Evolutionary conservation across 129 eudicot genomes (phyloP).

Genomic region (Flaveria bidentis): DNA sequence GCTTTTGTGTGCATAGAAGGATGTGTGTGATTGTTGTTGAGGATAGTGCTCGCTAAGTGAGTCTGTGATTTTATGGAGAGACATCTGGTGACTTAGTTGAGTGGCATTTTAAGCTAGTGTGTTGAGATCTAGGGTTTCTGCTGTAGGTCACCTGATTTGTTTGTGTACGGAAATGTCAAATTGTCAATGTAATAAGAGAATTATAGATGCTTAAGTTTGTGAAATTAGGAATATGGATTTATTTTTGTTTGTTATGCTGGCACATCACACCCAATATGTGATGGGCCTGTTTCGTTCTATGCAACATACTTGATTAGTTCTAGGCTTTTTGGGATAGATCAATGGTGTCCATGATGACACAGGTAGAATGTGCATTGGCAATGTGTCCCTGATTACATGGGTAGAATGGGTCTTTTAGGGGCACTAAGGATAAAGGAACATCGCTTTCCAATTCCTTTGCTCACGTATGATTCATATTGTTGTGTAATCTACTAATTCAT

Average conservation of each 20-base stretch:
- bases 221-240: slow-evolving; percentile 1
- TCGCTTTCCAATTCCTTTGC: not conserved
- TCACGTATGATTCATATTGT: not conserved
- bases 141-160: not conserved
- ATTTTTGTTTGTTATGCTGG: not conserved
- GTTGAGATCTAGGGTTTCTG: slow-evolving; percentile 2
- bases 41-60: not conserved
- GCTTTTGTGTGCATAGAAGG: not conserved
- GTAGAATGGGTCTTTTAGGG: not conserved
- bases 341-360: not conserved
- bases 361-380: not conserved
- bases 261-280: not conserved
- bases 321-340: not conserved
- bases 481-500: not conserved
- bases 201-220: not conserved
- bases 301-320: not conserved
- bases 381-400: not conserved
- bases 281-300: not conserved
- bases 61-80: not conserved
- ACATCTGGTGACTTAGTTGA: not conserved
- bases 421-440: not conserved
- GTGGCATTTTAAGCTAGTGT: not conserved
- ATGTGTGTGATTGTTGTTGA: not conserved
- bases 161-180: not conserved
- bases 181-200: not conserved